Evolutionary conservation across 257 asterid species (phyloP).

Genomic region (Apocynum venetum): DNA sequence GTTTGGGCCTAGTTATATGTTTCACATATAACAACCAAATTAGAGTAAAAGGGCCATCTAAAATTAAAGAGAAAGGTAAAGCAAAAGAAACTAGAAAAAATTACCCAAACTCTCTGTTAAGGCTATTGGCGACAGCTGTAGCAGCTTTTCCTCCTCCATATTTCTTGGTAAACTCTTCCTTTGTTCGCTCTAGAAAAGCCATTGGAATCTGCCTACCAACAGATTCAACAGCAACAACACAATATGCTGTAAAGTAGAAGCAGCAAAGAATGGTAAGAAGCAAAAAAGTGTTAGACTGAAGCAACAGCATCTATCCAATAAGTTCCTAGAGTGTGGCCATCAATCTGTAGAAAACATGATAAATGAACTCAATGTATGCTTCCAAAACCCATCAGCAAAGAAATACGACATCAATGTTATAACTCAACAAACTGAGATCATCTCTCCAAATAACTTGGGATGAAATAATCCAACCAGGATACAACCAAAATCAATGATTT

Average conservation of each 20-base stretch:
- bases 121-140: conserved; percentile 78
- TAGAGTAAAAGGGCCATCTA: background rate
- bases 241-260: conserved; percentile 56
- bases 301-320: background rate
- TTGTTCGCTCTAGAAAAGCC: conserved; percentile 77
- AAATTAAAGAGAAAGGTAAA: background rate
- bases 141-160: conserved; percentile 96
- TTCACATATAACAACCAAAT: background rate
- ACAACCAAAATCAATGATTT: background rate
- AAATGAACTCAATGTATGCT: background rate
- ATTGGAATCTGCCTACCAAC: conserved; percentile 86
- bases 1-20: conserved; percentile 50
- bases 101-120: conserved; percentile 88
- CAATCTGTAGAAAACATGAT: background rate
- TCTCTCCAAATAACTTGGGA: background rate
- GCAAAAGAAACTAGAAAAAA: background rate
- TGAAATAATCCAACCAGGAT: background rate
- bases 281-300: background rate
- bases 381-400: background rate
- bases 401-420: background rate
- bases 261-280: conserved; percentile 3
- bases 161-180: conserved; percentile 85
- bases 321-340: background rate
- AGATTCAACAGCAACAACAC: conserved; percentile 93
- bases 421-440: background rate